Conservation (phyloP, 345 rosid species). For the Populus deltoides region DNA sequence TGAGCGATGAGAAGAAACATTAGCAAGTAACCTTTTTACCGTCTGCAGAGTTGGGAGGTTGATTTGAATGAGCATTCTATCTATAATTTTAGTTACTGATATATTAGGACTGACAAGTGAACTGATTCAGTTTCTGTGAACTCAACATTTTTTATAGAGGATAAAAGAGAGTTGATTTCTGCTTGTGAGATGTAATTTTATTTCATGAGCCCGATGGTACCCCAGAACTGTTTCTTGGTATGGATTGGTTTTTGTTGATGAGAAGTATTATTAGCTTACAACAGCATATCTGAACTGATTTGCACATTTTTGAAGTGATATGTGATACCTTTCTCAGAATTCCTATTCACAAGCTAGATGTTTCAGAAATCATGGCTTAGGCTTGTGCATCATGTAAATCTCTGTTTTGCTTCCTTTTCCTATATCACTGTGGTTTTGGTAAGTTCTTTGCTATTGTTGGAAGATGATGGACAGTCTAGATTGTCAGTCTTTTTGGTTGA, state of each 20-base stretch:
- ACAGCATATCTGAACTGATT: not conserved
- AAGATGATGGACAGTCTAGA: not conserved
- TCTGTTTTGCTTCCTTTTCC: not conserved
- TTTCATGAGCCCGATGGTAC: not conserved
- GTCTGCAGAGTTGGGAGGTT: constrained; percentile 14
- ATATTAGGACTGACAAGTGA: constrained; percentile 30
- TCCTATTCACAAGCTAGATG: not conserved
- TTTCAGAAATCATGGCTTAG: constrained; percentile 2
- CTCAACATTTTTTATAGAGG: constrained; percentile 11
- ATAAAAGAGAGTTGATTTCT: constrained; percentile 19
- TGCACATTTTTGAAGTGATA: not conserved
- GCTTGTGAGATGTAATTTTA: constrained; percentile 19
- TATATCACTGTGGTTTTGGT: not conserved
- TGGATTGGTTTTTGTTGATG: not conserved
- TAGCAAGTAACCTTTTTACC: constrained; percentile 26
- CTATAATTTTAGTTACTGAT: constrained; percentile 14
- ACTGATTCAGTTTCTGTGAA: constrained; percentile 19
- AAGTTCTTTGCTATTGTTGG: not conserved
- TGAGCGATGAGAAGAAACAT: constrained; percentile 53
- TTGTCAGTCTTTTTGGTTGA: not conserved
- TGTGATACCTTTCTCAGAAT: not conserved
- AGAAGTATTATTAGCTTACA: not conserved
- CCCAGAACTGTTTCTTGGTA: not conserved
- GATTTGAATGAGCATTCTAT: constrained; percentile 23
- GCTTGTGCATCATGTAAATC: not conserved